Evolutionary conservation across 2,329 filamentous ascomycete species (phyloP).

Genomic region (Stachybotrys chartarum): DNA sequence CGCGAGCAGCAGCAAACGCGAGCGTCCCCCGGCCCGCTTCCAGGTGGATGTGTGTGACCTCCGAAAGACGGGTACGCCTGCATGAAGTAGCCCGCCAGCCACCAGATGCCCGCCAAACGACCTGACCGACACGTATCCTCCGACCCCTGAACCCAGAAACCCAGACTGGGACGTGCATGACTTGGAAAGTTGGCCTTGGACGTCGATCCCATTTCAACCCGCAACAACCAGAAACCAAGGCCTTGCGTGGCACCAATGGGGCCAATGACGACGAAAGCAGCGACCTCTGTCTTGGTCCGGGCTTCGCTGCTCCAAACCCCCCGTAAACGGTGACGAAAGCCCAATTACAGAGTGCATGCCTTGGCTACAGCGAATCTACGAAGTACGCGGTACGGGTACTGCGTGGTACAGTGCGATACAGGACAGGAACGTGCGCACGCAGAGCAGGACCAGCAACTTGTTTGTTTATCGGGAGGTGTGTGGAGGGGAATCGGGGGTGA

Average conservation of each 20-base stretch:
- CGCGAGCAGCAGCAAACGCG: neutral
- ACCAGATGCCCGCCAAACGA: neutral
- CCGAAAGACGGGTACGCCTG: neutral
- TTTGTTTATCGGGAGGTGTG: neutral
- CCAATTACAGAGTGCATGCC: no score
- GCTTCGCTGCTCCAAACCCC: neutral
- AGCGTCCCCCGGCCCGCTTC: neutral
- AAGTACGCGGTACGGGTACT: no score
- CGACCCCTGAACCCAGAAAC: neutral
- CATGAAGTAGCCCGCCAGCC: neutral
- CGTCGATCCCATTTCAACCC: neutral
- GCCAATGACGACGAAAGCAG: neutral
- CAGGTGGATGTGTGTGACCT: neutral
- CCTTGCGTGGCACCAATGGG: neutral
- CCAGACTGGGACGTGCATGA: neutral
- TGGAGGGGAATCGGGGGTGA: neutral
- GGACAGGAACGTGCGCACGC: no score
- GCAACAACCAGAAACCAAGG: neutral
- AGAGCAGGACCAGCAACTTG: no score
- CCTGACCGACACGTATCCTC: neutral
- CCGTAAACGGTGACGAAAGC: no score
- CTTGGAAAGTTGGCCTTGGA: neutral
- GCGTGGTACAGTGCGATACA: no score
- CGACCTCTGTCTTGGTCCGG: neutral
- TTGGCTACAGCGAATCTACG: no score